These are phyloP conservation scores for Volvox reticuliferus DNA, from an alignment of 139 green algal species.

Conservation along the genomic window DNA sequence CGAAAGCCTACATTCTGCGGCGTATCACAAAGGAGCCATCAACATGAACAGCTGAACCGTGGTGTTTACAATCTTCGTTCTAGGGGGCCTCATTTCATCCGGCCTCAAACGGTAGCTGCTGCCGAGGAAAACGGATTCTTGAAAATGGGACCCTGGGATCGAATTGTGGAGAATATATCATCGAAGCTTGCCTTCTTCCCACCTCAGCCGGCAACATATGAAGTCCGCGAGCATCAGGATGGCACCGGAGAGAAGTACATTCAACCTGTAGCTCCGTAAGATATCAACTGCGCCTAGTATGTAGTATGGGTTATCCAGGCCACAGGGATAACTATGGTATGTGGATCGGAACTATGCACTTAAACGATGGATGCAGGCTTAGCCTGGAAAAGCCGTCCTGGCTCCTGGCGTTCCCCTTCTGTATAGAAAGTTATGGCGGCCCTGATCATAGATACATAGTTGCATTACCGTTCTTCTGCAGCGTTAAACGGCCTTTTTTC, in stretches of 20 bases:
- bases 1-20: not conserved
- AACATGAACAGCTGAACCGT: not conserved
- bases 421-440: too few relatives aligned
- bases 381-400: too few relatives aligned
- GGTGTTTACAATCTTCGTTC: not conserved
- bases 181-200: slow-evolving; percentile 82
- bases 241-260: slow-evolving; percentile 73
- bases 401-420: too few relatives aligned
- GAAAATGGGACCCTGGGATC: slow-evolving; percentile 46
- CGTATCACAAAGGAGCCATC: not conserved
- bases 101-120: not conserved
- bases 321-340: too few relatives aligned
- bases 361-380: too few relatives aligned
- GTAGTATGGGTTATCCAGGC: too few relatives aligned
- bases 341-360: too few relatives aligned
- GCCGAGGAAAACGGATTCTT: not conserved
- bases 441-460: too few relatives aligned
- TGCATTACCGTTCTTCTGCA: too few relatives aligned
- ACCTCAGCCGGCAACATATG: slow-evolving; percentile 82
- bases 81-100: not conserved
- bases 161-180: slow-evolving; percentile 48
- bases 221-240: slow-evolving; percentile 71
- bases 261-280: slow-evolving; percentile 60
- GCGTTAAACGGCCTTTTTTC: too few relatives aligned
- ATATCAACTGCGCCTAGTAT: not conserved